Conservation (phyloP, 2,329 filamentous ascomycete species). For the Cercospora zeina region DNA sequence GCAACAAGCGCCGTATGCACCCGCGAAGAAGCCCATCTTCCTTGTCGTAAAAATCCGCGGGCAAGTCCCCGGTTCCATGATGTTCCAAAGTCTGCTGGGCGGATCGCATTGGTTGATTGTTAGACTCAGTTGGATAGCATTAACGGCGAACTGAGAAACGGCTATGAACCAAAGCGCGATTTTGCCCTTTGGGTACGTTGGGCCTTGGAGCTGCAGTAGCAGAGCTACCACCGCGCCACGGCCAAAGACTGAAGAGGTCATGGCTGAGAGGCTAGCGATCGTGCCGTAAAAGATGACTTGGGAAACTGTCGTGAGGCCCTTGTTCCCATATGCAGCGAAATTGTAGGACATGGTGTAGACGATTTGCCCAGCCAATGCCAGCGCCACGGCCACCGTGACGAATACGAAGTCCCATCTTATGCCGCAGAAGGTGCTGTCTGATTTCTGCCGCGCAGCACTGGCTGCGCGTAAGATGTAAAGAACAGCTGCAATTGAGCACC, state of each 20-base stretch:
- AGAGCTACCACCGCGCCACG: conserved; percentile 19
- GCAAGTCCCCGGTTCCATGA: conserved; percentile 14
- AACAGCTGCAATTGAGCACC: conserved; percentile 18
- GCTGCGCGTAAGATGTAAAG: conserved; percentile 19
- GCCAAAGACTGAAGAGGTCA: conserved; percentile 17
- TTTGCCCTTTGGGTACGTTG: conserved; percentile 15
- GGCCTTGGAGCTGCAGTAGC: conserved; percentile 19
- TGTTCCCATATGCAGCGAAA: not conserved
- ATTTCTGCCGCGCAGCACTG: conserved; percentile 12
- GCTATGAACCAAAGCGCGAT: conserved; percentile 17
- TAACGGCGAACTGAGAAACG: conserved; percentile 11
- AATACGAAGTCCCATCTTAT: conserved; percentile 23
- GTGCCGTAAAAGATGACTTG: conserved; percentile 12
- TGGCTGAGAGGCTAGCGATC: conserved; percentile 7
- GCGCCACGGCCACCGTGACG: conserved; percentile 17
- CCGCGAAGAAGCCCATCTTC: conserved; percentile 19
- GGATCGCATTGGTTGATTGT: conserved; percentile 21
- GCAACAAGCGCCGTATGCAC: conserved; percentile 21
- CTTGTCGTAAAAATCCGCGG: conserved; percentile 1
- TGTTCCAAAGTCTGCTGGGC: conserved; percentile 17
- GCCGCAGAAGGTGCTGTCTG: conserved; percentile 9
- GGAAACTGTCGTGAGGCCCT: not conserved
- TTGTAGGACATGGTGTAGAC: conserved; percentile 9
- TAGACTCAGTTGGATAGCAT: conserved; percentile 9
- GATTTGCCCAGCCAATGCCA: not conserved